A percentile compares a stretch with the other conserved stretches of the same genome.
Evolutionary conservation across 2,329 filamentous ascomycete genomes (phyloP).

Genomic region (Nemania abortiva): DNA sequence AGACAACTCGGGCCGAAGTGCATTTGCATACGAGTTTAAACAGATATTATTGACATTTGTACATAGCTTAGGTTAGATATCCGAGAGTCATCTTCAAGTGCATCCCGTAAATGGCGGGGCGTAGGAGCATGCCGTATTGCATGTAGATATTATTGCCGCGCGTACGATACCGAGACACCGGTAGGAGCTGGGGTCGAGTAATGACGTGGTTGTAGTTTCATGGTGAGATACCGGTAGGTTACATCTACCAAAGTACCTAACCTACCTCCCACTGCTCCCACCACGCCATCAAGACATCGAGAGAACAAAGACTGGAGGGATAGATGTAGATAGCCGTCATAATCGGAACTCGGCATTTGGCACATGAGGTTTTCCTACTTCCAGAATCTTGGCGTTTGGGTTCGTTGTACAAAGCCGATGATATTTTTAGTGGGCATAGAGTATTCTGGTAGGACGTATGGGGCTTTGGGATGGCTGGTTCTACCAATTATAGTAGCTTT

Average conservation of each 20-base stretch:
- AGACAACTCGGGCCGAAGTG: constrained; percentile 9
- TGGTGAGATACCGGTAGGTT: not conserved
- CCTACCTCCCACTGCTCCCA: too few relatives aligned
- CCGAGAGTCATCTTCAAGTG: not conserved
- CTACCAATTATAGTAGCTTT: constrained; percentile 23
- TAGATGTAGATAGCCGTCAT: not conserved
- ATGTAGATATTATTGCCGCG: not conserved
- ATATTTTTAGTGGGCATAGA: constrained; percentile 20
- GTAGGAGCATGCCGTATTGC: not conserved
- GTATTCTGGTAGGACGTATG: not conserved
- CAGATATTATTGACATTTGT: not conserved
- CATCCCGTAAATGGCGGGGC: not conserved
- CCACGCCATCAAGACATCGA: not conserved
- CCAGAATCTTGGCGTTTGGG: constrained; percentile 15
- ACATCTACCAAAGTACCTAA: not conserved
- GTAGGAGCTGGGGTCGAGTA: constrained; percentile 8
- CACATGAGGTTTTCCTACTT: not conserved
- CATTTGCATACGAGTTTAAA: not conserved
- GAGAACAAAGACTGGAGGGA: not conserved
- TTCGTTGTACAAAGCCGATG: not conserved
- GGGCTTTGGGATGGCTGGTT: constrained; percentile 9
- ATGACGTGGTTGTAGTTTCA: constrained; percentile 20
- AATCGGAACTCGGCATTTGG: constrained; percentile 27
- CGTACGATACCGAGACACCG: constrained; percentile 12
- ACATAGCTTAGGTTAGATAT: not conserved